Conservation (phyloP, 768 basidiomycete species). For the Podaxis mareebaensis region DNA sequence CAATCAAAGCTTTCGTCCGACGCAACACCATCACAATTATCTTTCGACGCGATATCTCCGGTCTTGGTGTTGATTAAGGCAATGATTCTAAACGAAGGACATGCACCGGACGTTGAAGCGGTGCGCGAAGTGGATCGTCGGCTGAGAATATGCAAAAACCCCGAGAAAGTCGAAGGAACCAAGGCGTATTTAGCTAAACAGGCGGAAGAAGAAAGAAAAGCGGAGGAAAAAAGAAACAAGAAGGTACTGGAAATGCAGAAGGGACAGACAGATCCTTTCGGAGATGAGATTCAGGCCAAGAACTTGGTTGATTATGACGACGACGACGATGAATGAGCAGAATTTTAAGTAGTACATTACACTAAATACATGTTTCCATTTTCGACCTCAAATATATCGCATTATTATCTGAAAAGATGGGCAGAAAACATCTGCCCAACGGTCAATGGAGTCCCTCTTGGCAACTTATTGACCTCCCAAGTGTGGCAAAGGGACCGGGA, state of each 20-base stretch:
- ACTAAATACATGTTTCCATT: conserved; percentile 24
- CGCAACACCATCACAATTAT: conserved; percentile 15
- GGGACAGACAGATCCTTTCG: conserved; percentile 69
- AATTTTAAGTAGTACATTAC: conserved; percentile 3
- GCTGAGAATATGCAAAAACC: conserved; percentile 89
- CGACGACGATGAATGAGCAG: conserved; percentile 42
- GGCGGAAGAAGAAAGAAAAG: conserved; percentile 69
- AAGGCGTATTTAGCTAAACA: conserved; percentile 74
- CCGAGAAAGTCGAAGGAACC: conserved; percentile 92
- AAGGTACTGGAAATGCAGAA: conserved; percentile 54
- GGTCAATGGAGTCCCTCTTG: conserved; percentile 29
- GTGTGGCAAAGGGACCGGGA: conserved; percentile 29
- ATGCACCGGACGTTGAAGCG: conserved; percentile 73
- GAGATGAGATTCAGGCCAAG: conserved; percentile 45
- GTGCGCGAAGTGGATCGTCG: conserved; percentile 90
- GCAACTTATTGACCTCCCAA: conserved; percentile 38
- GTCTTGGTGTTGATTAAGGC: conserved; percentile 55
- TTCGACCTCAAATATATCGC: conserved; percentile 15
- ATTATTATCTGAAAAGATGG: conserved; percentile 20
- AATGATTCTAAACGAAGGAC: conserved; percentile 54
- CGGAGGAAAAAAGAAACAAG: conserved; percentile 65
- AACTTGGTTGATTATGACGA: conserved; percentile 61
- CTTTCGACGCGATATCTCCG: conserved; percentile 9
- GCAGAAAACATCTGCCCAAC: conserved; percentile 15
- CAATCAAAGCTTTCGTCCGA: conserved; percentile 32